Evolutionary conservation across 2,329 filamentous ascomycete species (phyloP), one percentile per base, ranked within the genome.

Genomic region (Trichoderma citrinoviride): DNA sequence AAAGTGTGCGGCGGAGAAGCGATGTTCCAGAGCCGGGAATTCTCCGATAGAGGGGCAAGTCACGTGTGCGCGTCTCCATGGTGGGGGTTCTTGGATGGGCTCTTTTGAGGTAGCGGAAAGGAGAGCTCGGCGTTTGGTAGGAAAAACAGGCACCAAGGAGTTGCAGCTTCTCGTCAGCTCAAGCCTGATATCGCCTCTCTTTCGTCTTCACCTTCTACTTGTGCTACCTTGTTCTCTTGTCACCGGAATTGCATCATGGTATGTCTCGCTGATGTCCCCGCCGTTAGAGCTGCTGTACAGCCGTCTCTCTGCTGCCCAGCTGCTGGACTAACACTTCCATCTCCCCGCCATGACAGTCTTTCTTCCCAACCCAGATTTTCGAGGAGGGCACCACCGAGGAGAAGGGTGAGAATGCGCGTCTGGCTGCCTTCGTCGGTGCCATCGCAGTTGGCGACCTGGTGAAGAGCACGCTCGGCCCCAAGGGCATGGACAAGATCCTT

Each of bases 401-500:
- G 83, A 98, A 97, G 83, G 95, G 95, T 74, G 94, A 98, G 83
- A 98, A 98, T 90, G 94, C 95, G 74, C 92, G 94, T 86, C 90
- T 98, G 72, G 90, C 92, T n/a, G 94, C 94, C 70, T 99, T 99
- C 74, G 94, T 99, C 64, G 95, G 95, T 73, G 95, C 95, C 77
- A 99, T 99, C 75, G 95, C 95, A 64, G 95, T 99, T 53, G 95
- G 95, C 61, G 95, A 99, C 74, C 81, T 99, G 71, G 95, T 99
- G 61, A 99, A 99, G 86, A 96, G 92, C 78, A 98, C 95, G 12
- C 82, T 99, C 40, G 95, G 95, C 7, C 95, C 95, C 43, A 98
- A 98, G 83, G 95, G 95, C 72, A 98, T 98, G 93, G 95, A 98
- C 84, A 97, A 97, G 84, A 97, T 97, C 77, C 83, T 96, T 76